A percentile compares a stretch with the other conserved stretches of the same genome.
Conservation (phyloP, 768 basidiomycete species). For the Serendipita indica region DNA sequence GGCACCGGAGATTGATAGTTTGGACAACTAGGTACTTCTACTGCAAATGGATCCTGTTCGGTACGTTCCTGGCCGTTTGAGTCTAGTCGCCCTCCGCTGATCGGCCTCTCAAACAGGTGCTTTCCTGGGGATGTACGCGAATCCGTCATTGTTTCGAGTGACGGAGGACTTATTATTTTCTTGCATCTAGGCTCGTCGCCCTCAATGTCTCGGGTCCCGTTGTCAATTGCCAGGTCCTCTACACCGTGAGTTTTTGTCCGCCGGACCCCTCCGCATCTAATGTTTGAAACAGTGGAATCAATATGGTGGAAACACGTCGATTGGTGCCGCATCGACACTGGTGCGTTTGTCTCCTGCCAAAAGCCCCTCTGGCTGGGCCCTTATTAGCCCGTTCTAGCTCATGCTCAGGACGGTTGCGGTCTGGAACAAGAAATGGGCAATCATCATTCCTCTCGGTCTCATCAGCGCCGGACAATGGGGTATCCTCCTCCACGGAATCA, state of each 20-base stretch:
- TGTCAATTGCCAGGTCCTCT: conserved; percentile 51
- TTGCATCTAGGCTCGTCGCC: conserved; percentile 33
- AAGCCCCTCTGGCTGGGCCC: too few species aligned
- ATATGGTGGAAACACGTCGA: conserved; percentile 46
- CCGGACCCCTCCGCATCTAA: conserved; percentile 19
- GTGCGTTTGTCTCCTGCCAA: conserved; percentile 57
- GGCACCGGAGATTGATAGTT: not conserved
- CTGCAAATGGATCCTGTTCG: conserved; percentile 46
- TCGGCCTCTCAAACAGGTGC: conserved; percentile 28
- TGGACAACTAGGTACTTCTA: conserved; percentile 47
- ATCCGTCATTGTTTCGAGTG: conserved; percentile 19
- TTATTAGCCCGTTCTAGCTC: too few species aligned
- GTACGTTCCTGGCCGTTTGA: not conserved
- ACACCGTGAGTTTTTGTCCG: conserved; percentile 44
- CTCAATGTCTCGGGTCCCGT: conserved; percentile 43
- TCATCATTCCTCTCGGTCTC: conserved; percentile 36
- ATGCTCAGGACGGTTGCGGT: conserved; percentile 40
- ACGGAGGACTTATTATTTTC: conserved; percentile 10
- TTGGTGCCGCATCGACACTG: conserved; percentile 49
- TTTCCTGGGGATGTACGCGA: conserved; percentile 49
- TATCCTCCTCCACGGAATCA: conserved; percentile 50
- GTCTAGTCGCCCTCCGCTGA: not conserved
- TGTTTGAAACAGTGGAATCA: conserved; percentile 14
- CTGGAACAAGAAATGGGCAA: conserved; percentile 44
- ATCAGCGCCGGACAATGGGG: conserved; percentile 62